A percentile compares a stretch with the other conserved stretches of the same genome.
These are phyloP conservation scores for Erodium texanum DNA, from an alignment of 441 rosid genomes.

Conservation along the genomic window DNA sequence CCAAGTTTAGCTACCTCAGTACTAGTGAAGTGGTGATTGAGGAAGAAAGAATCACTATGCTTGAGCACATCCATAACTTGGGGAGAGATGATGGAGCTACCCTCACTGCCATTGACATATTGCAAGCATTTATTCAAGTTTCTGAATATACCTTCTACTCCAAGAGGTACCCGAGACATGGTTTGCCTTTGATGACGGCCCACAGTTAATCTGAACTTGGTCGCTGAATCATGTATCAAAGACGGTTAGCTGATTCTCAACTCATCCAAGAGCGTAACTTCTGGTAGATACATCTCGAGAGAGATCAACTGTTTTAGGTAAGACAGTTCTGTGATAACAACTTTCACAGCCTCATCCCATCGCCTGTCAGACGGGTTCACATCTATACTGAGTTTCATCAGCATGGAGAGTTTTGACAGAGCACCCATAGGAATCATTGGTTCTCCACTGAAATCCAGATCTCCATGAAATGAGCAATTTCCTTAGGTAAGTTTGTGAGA, in stretches of 20 bases:
- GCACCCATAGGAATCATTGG: neutral
- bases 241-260: neutral
- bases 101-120: neutral
- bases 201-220: neutral
- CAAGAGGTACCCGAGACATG: neutral
- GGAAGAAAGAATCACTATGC: neutral
- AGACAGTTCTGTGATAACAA: neutral
- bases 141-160: neutral
- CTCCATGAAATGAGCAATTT: neutral
- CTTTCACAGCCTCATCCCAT: neutral
- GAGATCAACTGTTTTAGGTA: neutral
- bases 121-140: neutral
- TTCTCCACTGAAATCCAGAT: neutral
- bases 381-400: neutral
- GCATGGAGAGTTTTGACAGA: neutral
- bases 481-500: neutral
- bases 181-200: neutral
- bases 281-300: neutral
- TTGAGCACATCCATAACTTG: neutral
- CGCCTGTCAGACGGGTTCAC: neutral
- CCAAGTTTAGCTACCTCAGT: neutral
- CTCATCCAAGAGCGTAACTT: neutral
- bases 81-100: neutral
- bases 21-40: neutral
- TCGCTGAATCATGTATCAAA: neutral